Conservation (phyloP, 768 basidiomycete species). For the Boletus patriciae region DNA sequence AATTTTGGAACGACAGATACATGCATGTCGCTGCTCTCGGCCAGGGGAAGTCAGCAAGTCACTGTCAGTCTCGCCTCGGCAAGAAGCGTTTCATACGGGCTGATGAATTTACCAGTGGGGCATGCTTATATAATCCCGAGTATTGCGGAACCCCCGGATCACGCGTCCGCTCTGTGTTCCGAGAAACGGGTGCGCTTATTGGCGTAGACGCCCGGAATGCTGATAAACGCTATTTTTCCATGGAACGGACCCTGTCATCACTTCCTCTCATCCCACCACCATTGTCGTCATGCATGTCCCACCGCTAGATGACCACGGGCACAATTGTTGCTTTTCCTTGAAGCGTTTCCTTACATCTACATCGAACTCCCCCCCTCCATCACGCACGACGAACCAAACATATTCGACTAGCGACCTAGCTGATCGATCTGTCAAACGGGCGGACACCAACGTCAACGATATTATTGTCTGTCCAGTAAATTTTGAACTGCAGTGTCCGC, state of each 20-base stretch:
- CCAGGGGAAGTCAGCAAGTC: constrained; percentile 1
- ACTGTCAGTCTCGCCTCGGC: constrained; percentile 9
- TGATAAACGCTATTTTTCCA: constrained; percentile 35
- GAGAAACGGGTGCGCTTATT: constrained; percentile 13
- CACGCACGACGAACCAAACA: not conserved
- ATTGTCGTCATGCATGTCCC: constrained; percentile 21
- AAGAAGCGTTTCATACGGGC: constrained; percentile 1
- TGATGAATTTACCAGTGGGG: constrained; percentile 5
- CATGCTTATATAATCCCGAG: constrained; percentile 29
- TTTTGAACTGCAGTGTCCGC: not conserved
- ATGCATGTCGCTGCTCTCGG: not conserved
- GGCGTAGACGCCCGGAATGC: constrained; percentile 21
- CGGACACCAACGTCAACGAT: not conserved
- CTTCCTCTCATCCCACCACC: constrained; percentile 8
- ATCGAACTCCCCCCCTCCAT: not conserved
- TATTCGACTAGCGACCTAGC: not conserved
- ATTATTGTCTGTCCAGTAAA: constrained; percentile 8
- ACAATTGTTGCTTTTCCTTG: constrained; percentile 22
- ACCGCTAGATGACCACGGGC: constrained; percentile 26
- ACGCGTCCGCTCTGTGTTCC: constrained; percentile 18
- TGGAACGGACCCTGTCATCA: constrained; percentile 5
- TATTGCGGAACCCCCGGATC: constrained; percentile 30
- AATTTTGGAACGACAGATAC: not conserved
- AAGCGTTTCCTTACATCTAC: constrained; percentile 19
- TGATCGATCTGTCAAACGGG: constrained; percentile 8